phyloP scores from a whole-genome alignment of 805 yeast genomes.

The Candida xyloterini region DNA sequence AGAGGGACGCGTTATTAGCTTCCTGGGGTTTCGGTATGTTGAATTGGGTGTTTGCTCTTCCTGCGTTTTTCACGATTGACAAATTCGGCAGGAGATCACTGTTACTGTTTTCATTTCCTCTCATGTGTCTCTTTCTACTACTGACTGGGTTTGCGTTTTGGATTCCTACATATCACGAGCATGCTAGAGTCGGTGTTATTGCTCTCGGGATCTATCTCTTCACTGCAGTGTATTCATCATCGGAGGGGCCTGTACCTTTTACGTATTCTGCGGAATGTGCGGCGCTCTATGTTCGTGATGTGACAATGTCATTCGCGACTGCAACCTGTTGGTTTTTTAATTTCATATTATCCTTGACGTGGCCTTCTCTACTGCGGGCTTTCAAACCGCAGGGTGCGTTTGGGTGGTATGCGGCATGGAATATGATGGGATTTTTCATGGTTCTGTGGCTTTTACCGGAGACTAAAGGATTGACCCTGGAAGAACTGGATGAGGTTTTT shows the following conservation, averaged over 20 bases:
- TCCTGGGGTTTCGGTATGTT: constrained; percentile 86
- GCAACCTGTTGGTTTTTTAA: constrained; percentile 75
- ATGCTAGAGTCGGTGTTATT: constrained; percentile 64
- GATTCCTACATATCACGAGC: constrained; percentile 43
- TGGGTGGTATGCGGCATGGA: constrained; percentile 88
- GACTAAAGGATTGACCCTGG: constrained; percentile 68
- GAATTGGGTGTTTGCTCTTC: constrained; percentile 76
- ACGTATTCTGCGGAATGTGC: constrained; percentile 84
- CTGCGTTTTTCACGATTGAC: constrained; percentile 80
- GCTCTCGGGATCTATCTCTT: constrained; percentile 72
- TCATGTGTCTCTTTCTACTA: constrained; percentile 58
- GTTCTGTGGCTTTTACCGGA: constrained; percentile 73
- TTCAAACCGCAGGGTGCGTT: constrained; percentile 83
- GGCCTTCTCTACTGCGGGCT: constrained; percentile 69
- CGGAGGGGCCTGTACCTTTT: constrained; percentile 89
- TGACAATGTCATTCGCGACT: constrained; percentile 78
- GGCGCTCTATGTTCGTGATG: constrained; percentile 74
- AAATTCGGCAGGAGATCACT: constrained; percentile 68
- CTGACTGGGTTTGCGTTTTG: constrained; percentile 71
- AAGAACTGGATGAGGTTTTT: constrained; percentile 74
- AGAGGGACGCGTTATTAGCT: constrained; percentile 64
- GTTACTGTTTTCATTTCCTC: constrained; percentile 57
- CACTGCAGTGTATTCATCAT: constrained; percentile 72
- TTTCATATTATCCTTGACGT: constrained; percentile 66
- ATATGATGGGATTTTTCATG: constrained; percentile 63